Base-by-base conservation (phyloP, 441 rosid species). In the Corymbia citriodora region DNA sequence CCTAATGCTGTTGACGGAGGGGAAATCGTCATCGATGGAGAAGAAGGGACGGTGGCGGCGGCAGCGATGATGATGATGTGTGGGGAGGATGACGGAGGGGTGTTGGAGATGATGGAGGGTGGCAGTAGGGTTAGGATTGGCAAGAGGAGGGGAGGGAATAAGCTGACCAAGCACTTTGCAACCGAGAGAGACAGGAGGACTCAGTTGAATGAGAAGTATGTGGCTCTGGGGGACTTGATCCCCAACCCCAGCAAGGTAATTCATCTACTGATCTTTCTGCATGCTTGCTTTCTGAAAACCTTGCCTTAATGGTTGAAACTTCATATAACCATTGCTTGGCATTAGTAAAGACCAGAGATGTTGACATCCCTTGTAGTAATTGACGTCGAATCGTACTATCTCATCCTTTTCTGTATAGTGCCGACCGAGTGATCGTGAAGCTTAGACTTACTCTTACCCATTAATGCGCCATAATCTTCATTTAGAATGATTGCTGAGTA, bases 171-270 rank as follows among this genome's bases (percentile, higher is more conserved):
- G 87, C 99, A 95, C 91, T 95, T 92, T 86, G 92, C 97, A 1
- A 96, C 96, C 7, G 99, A 98, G 88, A 94, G 98, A 48, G 95
- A 98, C 89, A 92, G 96, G 92, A 95, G 99, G 91, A 92, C 92
- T 63, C 96, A 95, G 49, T 92, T 95, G 90, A 98, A 96, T 89
- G 96, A 94, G 36, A 95, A 94, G 91, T 98, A 55, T 85, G 59
- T 45, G 4, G 96, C 95, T 74, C 91, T 98, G 93, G 94, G 91
- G 91, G 83, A 88, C 29, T 93, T 98, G 94, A 92, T 98, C 90
- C 99, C 99, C 53, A 96, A 92, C 90, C 98, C 97, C 12, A 93
- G 95, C 70, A 98, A 98, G 98, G 99, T 97, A 91, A 50, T 31
- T 27, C 17, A 6, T 54, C 27, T 50, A 21, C 53, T 61, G 33